Evolutionary conservation across 129 eudicot genomes (phyloP), one percentile per base, ranked within the genome.

Genomic region (Deinandra increscens): DNA sequence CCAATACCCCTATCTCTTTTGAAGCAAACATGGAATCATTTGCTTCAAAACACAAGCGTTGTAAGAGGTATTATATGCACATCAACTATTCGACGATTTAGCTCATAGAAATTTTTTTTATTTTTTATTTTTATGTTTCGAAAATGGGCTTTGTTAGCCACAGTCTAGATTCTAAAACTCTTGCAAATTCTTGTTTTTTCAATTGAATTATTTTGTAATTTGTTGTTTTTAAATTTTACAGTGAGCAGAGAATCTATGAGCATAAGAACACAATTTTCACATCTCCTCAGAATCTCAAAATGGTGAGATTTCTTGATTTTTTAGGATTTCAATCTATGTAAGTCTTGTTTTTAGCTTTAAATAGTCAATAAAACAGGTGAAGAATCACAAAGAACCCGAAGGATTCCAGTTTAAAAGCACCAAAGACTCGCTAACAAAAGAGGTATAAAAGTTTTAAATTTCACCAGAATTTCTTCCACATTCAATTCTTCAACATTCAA

Each of bases 361-460:
- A 50, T 64, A 75, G 75, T 46, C 60, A 53, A 78, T 80, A 87
- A 68, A 73, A 51, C 80, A 82, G 59, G 31, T 50, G 60, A 80
- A 42, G 42, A 50, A 74, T 53, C 54, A 55, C 64, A 56, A 38
- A 70, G 83, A 76, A 44, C 78, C 61, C 53, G 72, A 65, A 66
- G 79, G 54, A 68, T 75, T 70, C 73, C 85, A 84, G 39, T 66
- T 78, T 6, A 67, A 74, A 33, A 71, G 68, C 65, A 64, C 76
- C 68, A 82, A 79, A 59, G 46, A 43, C 72, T 62, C 76, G 45
- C 68, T 83, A 73, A 77, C 70, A 46, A 79, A 82, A 26, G 91
- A 84, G 94, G 84, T 87, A 74, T 42, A 58, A 51, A 55, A 4
- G 43, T 46, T 29, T 7, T 2, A 19, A 23, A 29, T 66, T 70